These are phyloP conservation scores for Talaromyces thailandensis DNA, from an alignment of 495 filamentous ascomycete species.

Conservation along the genomic window DNA sequence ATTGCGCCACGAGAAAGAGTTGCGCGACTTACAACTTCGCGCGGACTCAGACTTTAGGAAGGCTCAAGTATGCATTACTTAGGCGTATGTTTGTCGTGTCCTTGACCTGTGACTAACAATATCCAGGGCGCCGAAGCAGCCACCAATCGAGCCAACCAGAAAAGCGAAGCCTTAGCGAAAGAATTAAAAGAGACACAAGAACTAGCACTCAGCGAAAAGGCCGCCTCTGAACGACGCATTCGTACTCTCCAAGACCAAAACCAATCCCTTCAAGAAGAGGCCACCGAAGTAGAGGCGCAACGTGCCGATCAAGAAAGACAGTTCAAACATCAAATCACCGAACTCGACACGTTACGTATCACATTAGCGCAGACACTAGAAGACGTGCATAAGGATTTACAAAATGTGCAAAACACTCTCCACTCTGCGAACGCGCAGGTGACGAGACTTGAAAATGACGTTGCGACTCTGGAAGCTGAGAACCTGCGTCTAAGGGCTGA, in stretches of 20 bases:
- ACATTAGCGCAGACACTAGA: slow-evolving; percentile 59
- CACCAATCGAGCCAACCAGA: slow-evolving; percentile 56
- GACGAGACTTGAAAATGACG: slow-evolving; percentile 55
- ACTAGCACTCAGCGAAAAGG: slow-evolving; percentile 54
- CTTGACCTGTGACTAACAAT: slow-evolving; percentile 7
- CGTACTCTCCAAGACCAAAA: slow-evolving; percentile 66
- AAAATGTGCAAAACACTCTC: slow-evolving; percentile 51
- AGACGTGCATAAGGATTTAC: slow-evolving; percentile 62
- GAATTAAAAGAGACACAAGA: slow-evolving; percentile 68
- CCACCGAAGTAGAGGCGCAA: slow-evolving; percentile 64
- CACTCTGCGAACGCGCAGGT: slow-evolving; percentile 59
- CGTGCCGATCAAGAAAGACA: slow-evolving; percentile 63
- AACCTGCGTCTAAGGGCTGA: slow-evolving; percentile 74
- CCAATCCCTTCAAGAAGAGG: slow-evolving; percentile 61
- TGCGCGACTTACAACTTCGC: slow-evolving; percentile 63
- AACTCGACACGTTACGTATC: slow-evolving; percentile 61
- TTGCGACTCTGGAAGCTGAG: slow-evolving; percentile 70
- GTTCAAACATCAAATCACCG: slow-evolving; percentile 56
- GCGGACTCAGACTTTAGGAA: slow-evolving; percentile 77
- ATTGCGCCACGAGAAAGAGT: slow-evolving; percentile 72
- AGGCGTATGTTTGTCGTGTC: background rate
- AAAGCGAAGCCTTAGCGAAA: slow-evolving; percentile 59
- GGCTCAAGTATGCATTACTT: slow-evolving; percentile 50
- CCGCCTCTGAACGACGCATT: slow-evolving; percentile 60
- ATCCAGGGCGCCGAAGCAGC: slow-evolving; percentile 54